Percentiles rank a stretch among this genome's conserved stretches.
phyloP scores from a whole-genome alignment of 2,329 filamentous ascomycete genomes.

The Neurospora crassa region DNA sequence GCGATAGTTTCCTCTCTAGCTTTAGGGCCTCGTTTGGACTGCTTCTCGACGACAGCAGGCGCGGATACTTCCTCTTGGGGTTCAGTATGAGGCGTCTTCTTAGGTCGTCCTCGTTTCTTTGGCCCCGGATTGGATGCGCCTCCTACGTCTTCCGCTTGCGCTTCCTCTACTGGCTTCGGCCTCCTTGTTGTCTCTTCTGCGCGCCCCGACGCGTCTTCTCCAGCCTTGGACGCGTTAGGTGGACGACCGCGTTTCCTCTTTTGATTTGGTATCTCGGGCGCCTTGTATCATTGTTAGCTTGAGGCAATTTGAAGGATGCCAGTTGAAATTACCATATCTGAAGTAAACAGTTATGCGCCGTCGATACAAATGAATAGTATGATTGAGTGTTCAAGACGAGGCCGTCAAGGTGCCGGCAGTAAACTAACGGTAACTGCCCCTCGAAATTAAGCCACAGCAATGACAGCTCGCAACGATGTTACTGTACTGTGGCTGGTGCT shows the following conservation, averaged over 20 bases:
- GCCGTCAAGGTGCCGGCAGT: neutral
- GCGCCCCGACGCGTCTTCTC: slow-evolving; percentile 16
- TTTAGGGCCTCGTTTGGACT: neutral
- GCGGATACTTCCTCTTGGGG: slow-evolving; percentile 2
- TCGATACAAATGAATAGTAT: neutral
- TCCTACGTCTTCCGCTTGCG: neutral
- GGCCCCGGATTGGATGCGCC: neutral
- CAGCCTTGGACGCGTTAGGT: slow-evolving; percentile 15
- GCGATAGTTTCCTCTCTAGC: neutral
- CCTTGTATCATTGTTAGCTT: slow-evolving; percentile 9
- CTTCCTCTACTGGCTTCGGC: neutral
- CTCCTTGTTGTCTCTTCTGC: neutral
- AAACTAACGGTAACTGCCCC: neutral
- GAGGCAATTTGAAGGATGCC: neutral
- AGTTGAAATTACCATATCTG: slow-evolving; percentile 14
- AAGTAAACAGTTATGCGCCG: slow-evolving; percentile 5
- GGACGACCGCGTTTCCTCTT: slow-evolving; percentile 28
- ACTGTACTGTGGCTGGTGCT: neutral
- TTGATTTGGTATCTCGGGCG: slow-evolving; percentile 18
- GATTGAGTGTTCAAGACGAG: neutral
- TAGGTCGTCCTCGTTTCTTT: slow-evolving; percentile 10
- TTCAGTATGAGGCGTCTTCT: slow-evolving; percentile 6
- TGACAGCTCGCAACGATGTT: neutral
- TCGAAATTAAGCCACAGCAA: neutral
- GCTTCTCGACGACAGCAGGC: neutral